Evolutionary conservation across 2,329 filamentous ascomycete species (phyloP).

Genomic region (Pestalotiopsis sp.): DNA sequence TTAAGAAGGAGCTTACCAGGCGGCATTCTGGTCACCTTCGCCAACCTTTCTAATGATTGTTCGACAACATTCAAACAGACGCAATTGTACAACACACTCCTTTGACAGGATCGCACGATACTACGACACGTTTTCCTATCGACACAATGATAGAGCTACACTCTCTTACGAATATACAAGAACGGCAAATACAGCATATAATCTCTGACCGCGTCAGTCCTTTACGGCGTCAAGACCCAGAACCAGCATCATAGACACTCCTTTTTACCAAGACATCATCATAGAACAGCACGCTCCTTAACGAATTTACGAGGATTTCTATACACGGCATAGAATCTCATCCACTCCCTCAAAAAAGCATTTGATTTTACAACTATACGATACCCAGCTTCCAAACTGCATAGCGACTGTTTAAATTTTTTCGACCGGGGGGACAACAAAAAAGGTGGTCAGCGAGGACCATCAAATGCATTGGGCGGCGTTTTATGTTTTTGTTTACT

Average conservation of each 20-base stretch:
- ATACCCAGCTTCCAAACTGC: constrained; percentile 47
- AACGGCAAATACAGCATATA: constrained; percentile 25
- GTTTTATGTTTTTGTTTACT: constrained; percentile 24
- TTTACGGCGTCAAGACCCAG: constrained; percentile 29
- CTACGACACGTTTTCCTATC: constrained; percentile 29
- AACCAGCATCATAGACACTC: constrained; percentile 48
- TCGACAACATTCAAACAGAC: constrained; percentile 27
- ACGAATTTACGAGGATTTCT: constrained; percentile 35
- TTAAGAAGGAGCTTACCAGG: constrained; percentile 32
- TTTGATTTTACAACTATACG: constrained; percentile 29
- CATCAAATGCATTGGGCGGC: constrained; percentile 33
- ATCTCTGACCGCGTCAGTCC: constrained; percentile 34
- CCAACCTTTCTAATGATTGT: constrained; percentile 22
- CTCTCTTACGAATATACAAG: constrained; percentile 26
- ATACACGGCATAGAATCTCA: constrained; percentile 34
- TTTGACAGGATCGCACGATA: constrained; percentile 34
- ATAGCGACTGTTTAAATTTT: constrained; percentile 52
- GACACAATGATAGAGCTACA: constrained; percentile 35
- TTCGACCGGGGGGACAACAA: constrained; percentile 23
- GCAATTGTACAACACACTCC: constrained; percentile 36
- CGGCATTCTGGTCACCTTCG: constrained; percentile 12
- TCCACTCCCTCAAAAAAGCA: constrained; percentile 35
- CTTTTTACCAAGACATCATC: constrained; percentile 34
- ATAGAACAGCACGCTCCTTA: constrained; percentile 34
- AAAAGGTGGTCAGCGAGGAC: constrained; percentile 28